Conservation (phyloP, 345 rosid genomes). For the Populus nigra region DNA sequence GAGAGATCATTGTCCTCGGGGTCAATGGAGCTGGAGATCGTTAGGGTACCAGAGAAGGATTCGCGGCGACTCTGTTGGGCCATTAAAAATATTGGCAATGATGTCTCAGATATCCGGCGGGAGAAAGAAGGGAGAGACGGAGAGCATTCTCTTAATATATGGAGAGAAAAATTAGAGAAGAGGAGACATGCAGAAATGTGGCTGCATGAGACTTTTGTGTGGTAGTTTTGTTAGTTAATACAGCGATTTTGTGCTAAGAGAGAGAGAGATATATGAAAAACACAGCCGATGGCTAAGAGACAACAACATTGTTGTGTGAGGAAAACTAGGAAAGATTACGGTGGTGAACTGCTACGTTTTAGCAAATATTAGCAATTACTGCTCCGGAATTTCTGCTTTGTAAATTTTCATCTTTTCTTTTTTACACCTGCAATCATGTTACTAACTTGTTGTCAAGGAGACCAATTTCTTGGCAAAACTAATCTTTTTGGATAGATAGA, state of each 20-base stretch:
- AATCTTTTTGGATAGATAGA: no score
- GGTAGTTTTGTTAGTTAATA: slow-evolving; percentile 1
- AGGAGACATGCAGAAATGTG: no score
- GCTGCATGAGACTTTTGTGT: not conserved
- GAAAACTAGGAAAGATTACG: slow-evolving; percentile 2
- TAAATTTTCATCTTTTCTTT: no score
- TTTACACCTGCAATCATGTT: not conserved
- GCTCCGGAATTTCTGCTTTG: not conserved
- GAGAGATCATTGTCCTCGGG: slow-evolving; percentile 43
- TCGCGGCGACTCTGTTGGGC: slow-evolving; percentile 51
- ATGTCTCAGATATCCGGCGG: slow-evolving; percentile 40
- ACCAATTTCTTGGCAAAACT: no score
- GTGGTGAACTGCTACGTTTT: not conserved
- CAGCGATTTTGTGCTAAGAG: not conserved
- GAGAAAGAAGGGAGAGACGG: slow-evolving; percentile 39
- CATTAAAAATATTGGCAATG: slow-evolving; percentile 26
- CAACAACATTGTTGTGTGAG: not conserved
- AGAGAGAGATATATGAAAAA: not conserved
- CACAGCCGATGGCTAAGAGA: not conserved
- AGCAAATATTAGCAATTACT: not conserved
- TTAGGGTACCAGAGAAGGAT: slow-evolving; percentile 41
- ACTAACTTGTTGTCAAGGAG: no score
- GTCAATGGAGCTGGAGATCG: slow-evolving; percentile 17
- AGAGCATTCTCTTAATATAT: slow-evolving; percentile 27
- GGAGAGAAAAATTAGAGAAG: slow-evolving; percentile 13